Percentiles rank a stretch among this genome's conserved stretches.
Evolutionary conservation across 371 early-diverging fungal genomes (phyloP).

Genomic region (Gilbertella persicaria): DNA sequence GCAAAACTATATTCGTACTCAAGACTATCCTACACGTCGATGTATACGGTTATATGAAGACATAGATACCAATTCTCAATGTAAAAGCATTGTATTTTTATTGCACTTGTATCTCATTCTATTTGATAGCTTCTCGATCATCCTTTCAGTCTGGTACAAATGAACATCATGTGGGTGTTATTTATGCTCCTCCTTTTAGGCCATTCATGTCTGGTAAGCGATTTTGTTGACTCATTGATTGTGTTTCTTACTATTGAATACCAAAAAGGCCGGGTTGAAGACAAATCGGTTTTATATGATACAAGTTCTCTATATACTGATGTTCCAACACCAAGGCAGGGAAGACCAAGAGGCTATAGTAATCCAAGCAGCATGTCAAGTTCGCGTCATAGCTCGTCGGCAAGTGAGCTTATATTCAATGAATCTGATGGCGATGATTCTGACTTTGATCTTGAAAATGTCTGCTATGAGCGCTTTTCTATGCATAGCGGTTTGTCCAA

Average conservation of each 20-base stretch:
- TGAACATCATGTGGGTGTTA: slow-evolving; percentile 57
- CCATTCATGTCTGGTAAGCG: slow-evolving; percentile 39
- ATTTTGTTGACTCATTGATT: background rate
- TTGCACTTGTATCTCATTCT: background rate
- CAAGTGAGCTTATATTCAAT: background rate
- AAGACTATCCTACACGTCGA: slow-evolving; percentile 68
- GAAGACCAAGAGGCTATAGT: slow-evolving; percentile 9
- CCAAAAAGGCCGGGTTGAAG: slow-evolving; percentile 16
- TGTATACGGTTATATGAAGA: slow-evolving; percentile 64
- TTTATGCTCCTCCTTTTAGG: slow-evolving; percentile 62
- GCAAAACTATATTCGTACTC: slow-evolving; percentile 61
- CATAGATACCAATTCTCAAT: slow-evolving; percentile 22
- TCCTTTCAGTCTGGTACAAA: slow-evolving; percentile 24
- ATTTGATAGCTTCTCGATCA: slow-evolving; percentile 19
- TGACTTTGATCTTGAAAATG: slow-evolving; percentile 4
- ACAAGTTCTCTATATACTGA: slow-evolving; percentile 3
- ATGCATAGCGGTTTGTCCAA: slow-evolving; percentile 26
- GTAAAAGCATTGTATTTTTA: slow-evolving; percentile 12
- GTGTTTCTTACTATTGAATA: too few species aligned
- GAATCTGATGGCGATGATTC: slow-evolving; percentile 10
- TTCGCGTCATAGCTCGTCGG: background rate
- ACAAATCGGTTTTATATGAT: slow-evolving; percentile 17
- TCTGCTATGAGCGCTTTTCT: slow-evolving; percentile 16
- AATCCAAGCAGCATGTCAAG: slow-evolving; percentile 19
- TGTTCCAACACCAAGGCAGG: slow-evolving; percentile 1